A percentile compares a stretch with the other conserved stretches of the same genome.
Conservation (phyloP, 2,329 filamentous ascomycete genomes). For the Pseudocercospora fijiensis region DNA sequence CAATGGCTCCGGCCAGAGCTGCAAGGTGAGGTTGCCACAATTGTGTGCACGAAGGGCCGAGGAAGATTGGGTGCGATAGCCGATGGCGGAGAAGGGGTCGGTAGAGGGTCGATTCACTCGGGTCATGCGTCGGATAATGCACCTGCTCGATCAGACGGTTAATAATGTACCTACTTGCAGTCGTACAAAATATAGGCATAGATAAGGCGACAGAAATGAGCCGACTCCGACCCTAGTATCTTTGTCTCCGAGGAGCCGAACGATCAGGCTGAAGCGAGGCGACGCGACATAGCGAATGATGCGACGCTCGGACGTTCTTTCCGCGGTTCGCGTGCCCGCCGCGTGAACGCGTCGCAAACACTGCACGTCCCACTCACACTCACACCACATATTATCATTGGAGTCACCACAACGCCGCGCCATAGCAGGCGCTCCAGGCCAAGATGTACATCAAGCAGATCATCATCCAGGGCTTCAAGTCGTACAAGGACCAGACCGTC, state of each 20-base stretch:
- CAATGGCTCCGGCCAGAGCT: constrained; percentile 2
- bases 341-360: not conserved
- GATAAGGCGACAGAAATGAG: not conserved
- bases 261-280: not conserved
- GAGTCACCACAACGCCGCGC: not conserved
- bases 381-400: not conserved
- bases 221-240: not conserved
- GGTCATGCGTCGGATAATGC: not conserved
- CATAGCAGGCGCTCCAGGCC: not conserved
- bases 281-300: not conserved
- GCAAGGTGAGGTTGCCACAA: constrained; percentile 1
- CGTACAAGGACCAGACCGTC: constrained; percentile 97
- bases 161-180: no score
- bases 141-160: no score
- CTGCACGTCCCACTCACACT: not conserved
- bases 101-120: not conserved
- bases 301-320: not conserved
- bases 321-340: not conserved
- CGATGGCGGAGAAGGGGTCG: not conserved
- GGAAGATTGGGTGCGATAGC: constrained; percentile 6
- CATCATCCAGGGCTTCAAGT: constrained; percentile 98
- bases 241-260: not conserved
- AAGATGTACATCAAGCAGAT: constrained; percentile 99
- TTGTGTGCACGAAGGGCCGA: not conserved
- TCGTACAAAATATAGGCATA: not conserved